Base-by-base conservation (phyloP, 2,329 filamentous ascomycete genomes). In the Podosphaera leucotricha region DNA sequence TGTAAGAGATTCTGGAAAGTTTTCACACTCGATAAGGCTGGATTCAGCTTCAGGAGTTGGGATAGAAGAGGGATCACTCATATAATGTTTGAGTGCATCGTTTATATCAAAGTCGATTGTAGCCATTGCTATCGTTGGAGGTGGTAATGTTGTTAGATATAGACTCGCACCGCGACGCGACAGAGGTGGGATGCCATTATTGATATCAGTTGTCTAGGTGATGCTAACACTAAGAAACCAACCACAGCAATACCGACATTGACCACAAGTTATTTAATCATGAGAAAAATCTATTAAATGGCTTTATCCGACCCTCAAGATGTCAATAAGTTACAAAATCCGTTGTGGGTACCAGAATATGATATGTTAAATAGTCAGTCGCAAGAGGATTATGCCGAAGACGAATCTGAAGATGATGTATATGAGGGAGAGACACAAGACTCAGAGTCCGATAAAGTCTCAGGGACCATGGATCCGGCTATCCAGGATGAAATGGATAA, bases 91-190 rank as follows among this genome's bases (percentile, higher is more conserved):
- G 61, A 95, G 79, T 52, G 85, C 84, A 66, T 93, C 80, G 61
- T 94, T 93, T 62, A 98, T 83, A 61, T 95, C 83, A 65, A 98
- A 98, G 57, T 78, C 72, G 59, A 85, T 72, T 66, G 80, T 80
- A 57, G 68, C 79, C 76, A 79, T 79, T 59, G 50, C 61, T 3
- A 11, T 33, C 28, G 28, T 33, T 13, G 15, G 15, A 33, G 3
- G 15, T n/a, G 13, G 13, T 33, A 4, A 33, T 33, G 6, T 33
- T 3, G 4, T 6, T 33, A 11, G 28, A 6, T 28, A 11, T n/a
- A n/a, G n/a, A n/a, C n/a, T n/a, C n/a, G n/a, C n/a, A n/a, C n/a
- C 22, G 22, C 22, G 22, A 24, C 22, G 4, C 4, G 22, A 24
- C 22, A 4, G 8, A 4, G 22, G 22, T 24, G 22, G 22, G 22